phyloP scores from a whole-genome alignment of 352 stramenopile species.

The Phytophthora capsici region DNA sequence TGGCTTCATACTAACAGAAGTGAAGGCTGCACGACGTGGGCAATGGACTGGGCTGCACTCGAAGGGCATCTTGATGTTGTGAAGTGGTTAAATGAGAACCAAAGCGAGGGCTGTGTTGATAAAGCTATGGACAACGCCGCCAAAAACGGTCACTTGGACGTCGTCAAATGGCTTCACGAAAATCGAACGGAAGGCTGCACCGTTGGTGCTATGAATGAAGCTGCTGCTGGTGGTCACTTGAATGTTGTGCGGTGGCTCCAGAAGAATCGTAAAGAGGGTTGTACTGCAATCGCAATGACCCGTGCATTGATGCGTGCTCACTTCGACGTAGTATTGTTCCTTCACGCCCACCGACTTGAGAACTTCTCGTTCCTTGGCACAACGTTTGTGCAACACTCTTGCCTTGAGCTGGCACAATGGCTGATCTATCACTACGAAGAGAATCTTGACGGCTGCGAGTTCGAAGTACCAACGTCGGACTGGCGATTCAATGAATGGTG shows the following conservation, averaged over 20 bases:
- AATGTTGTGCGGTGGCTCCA: conserved; percentile 27
- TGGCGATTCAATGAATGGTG: conserved; percentile 33
- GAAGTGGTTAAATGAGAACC: conserved; percentile 33
- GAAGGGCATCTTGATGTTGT: conserved; percentile 23
- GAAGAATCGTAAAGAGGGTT: conserved; percentile 12
- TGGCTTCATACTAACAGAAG: conserved; percentile 20
- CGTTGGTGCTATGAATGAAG: conserved; percentile 25
- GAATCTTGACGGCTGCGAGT: conserved; percentile 17
- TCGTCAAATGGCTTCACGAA: conserved; percentile 32
- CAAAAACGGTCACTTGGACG: conserved; percentile 26
- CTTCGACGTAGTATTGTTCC: conserved; percentile 31
- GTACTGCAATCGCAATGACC: conserved; percentile 14
- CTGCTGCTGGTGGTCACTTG: conserved; percentile 15
- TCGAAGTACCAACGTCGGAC: conserved; percentile 27
- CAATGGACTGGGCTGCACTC: conserved; percentile 25
- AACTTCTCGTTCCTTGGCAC: conserved; percentile 33
- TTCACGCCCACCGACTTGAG: conserved; percentile 15
- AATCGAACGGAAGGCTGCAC: conserved; percentile 24
- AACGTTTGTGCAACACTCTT: conserved; percentile 19
- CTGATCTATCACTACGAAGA: conserved; percentile 15
- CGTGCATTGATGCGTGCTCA: conserved; percentile 10
- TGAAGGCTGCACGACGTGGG: conserved; percentile 20
- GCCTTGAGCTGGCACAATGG: conserved; percentile 25
- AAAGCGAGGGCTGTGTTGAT: conserved; percentile 27
- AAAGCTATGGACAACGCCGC: conserved; percentile 38